Base-by-base conservation (phyloP, 352 stramenopile species). In the Globisporangium orthogonon region DNA sequence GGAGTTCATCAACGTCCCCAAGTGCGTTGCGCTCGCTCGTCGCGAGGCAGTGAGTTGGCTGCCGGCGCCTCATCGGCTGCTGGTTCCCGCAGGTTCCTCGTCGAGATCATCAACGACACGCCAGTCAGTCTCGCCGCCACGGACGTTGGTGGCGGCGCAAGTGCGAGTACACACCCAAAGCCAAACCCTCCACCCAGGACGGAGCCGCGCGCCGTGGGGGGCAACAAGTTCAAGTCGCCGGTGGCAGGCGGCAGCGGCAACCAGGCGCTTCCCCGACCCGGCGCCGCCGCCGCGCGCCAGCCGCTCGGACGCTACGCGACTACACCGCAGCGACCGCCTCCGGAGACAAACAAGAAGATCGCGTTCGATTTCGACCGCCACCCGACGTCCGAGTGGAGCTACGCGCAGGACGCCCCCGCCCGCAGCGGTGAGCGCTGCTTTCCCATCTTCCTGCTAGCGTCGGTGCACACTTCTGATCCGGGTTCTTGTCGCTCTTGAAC, bases 71-170 rank as follows among this genome's bases (percentile, higher is more conserved):
- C 23, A 23, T 23, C 23, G 23, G 23, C 23, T 23, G 23, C 23
- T 23, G 23, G 23, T 23, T 23, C 23, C 23, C 23, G 45, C 56
- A 93, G 80, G 57, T 90, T 87, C 53, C 60, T 89, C 33, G 62
- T 93, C 5, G 83, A 93, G 28, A 71, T 91, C 48, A 56, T 91
- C 60, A 83, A 90, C 56, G 64, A 76, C 48, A 83, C 68, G 18
- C 80, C 80, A 0, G 53, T 90, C 28, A 31, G 60, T 5, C 60
- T 67, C 10, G 23, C 23, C 23, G 23, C 23, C 23, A 23, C 23
- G 23, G 23, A 23, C 23, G 23, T 23, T 23, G 23, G 23, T 1
- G 28, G 47, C 49, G 51, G 37, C 37, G 54, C 10, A 43, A 52
- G 47, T 47, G 28, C 14, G 18, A 59, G 17, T 1, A 4, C 37